phyloP scores from a whole-genome alignment of 2,329 filamentous ascomycete species.

The Paecilomyces dactylethromorphus region DNA sequence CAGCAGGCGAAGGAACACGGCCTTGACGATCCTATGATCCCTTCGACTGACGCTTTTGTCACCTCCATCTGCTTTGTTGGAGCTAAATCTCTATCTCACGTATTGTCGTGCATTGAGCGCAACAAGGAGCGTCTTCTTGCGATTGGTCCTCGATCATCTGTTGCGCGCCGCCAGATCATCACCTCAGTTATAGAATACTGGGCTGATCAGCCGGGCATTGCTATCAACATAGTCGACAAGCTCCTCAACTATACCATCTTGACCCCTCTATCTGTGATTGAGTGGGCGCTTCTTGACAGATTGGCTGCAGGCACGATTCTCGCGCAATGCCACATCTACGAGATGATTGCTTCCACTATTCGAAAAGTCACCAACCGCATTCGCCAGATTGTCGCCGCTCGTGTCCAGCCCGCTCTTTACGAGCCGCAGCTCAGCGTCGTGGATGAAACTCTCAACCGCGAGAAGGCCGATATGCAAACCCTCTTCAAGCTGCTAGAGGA shows the following conservation, averaged over 20 bases:
- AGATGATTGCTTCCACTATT: slow-evolving; percentile 83
- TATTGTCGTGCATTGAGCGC: slow-evolving; percentile 90
- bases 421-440: slow-evolving; percentile 51
- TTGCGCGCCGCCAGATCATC: slow-evolving; percentile 80
- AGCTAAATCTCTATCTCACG: slow-evolving; percentile 91
- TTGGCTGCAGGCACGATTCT: slow-evolving; percentile 61
- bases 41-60: slow-evolving; percentile 89
- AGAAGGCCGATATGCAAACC: slow-evolving; percentile 67
- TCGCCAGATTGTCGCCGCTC: slow-evolving; percentile 66
- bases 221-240: slow-evolving; percentile 90
- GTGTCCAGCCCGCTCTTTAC: slow-evolving; percentile 51
- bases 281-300: slow-evolving; percentile 75
- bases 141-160: slow-evolving; percentile 66
- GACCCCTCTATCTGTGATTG: slow-evolving; percentile 73
- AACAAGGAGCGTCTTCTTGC: slow-evolving; percentile 83
- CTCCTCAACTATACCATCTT: slow-evolving; percentile 95
- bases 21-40: slow-evolving; percentile 66
- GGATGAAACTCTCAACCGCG: slow-evolving; percentile 61
- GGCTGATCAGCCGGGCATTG: slow-evolving; percentile 85
- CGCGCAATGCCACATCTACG: slow-evolving; percentile 70
- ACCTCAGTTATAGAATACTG: slow-evolving; percentile 87
- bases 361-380: slow-evolving; percentile 83
- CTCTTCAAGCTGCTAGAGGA: slow-evolving; percentile 80
- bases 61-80: slow-evolving; percentile 91
- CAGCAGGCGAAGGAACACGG: slow-evolving; percentile 64